Base-by-base conservation (phyloP, 2,329 filamentous ascomycete species). In the Chalara sp. region DNA sequence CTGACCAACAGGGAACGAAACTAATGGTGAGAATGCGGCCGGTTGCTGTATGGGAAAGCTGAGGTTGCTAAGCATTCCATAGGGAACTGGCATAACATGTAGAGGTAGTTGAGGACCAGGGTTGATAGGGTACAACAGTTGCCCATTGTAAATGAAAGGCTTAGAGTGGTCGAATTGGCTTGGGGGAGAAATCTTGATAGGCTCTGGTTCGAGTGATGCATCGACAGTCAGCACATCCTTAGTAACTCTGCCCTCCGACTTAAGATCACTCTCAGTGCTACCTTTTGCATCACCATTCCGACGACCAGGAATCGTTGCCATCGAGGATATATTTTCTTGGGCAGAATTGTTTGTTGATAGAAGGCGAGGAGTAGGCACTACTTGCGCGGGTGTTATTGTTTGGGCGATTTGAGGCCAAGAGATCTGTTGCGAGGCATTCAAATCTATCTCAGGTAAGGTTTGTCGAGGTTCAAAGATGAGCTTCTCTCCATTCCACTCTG, bases 71-170 rank as follows among this genome's bases (percentile, higher is more conserved):
- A 65, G 50, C 47, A 66, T 58, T 5, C 51, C 43, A 30, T 61
- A 54, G 21, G 58, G 55, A n/a, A 63, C 32, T 40, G 61, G 52
- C 42, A 60, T 51, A 30, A 56, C 47, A 35, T 56, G 53, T 32
- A 52, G 50, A 31, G 62, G 58, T 48, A 57, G 57, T 13, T 61
- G 59, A 35, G 60, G 56, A n/a, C 57, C 57, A 41, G 52, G 57
- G 8, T 56, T 53, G 43, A 61, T 48, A 11, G 65, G 64, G 51
- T 63, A 64, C 31, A 66, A 55, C 32, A 64, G 28, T 35, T 67
- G 62, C 12, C 64, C 64, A 48, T 65, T 64, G 53, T 60, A 57
- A 48, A 62, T 52, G 53, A 66, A 67, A 41, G 65, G 65, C 49
- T 61, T 64, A 6, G 56, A 62, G 13, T 63, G 58, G 49, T 67